These are phyloP conservation scores for Penicillium canariense DNA, from an alignment of 495 filamentous ascomycete species.

Conservation along the genomic window DNA sequence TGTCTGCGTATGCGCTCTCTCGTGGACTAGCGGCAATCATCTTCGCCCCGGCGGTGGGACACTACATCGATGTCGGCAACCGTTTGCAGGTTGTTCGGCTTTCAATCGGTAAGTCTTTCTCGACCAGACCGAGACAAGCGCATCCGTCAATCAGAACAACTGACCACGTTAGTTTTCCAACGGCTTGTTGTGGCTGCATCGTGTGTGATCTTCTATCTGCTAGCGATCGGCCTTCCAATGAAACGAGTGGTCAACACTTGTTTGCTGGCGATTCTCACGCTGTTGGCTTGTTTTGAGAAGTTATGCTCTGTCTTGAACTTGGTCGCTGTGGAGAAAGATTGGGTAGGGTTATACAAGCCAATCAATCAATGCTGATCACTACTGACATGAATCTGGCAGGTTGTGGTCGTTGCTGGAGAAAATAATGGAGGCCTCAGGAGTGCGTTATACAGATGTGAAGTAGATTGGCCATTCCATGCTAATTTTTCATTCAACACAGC, in stretches of 20 bases:
- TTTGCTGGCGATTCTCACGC: slow-evolving; percentile 28
- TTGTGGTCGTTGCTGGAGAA: slow-evolving; percentile 1
- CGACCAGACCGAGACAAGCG: neutral
- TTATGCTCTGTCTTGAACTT: slow-evolving; percentile 47
- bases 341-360: slow-evolving; percentile 33
- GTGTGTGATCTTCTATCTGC: slow-evolving; percentile 13
- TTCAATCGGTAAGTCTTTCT: slow-evolving; percentile 35
- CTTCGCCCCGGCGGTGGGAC: slow-evolving; percentile 38
- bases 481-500: slow-evolving; percentile 4
- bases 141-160: neutral
- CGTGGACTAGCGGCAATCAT: slow-evolving; percentile 13
- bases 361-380: neutral
- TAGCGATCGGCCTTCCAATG: neutral
- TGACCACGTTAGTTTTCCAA: slow-evolving; percentile 20
- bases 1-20: slow-evolving; percentile 21
- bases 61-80: slow-evolving; percentile 39
- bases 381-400: neutral
- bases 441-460: neutral
- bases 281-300: slow-evolving; percentile 54
- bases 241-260: neutral
- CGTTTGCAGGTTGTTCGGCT: slow-evolving; percentile 41
- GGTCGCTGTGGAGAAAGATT: slow-evolving; percentile 59
- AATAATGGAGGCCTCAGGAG: neutral
- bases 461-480: neutral
- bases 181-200: slow-evolving; percentile 18